Evolutionary conservation across 768 basidiomycete genomes (phyloP), one percentile per base, ranked within the genome.

Genomic region (Leccinum subgranulosum): DNA sequence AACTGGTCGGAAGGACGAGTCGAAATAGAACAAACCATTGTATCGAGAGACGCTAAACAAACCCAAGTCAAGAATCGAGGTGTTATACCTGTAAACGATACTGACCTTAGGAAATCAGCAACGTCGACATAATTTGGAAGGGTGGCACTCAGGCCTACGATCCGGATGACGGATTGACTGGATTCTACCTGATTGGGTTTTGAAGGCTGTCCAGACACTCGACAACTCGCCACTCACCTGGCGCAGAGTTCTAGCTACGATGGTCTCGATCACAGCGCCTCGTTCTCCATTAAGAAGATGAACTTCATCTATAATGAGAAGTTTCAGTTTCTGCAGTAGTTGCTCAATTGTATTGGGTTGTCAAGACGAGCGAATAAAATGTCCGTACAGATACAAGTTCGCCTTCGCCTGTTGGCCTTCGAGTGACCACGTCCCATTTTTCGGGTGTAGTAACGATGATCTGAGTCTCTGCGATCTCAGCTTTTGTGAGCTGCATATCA

Each of bases 371-470:
- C 11, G 19, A 43, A 50, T 19, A 50, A 47, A 36, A 15, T 34
- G 55, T 46, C 71, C 88, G 55, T 60, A 95, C 95, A 51, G 92
- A 88, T 33, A 92, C 92, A n/a, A 98, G 77, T 69, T 98, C 95
- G 12, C 94, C 96, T 75, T 98, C 97, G 8, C 95, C 94, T 1
- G 90, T 94, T 1, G 96, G 94, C 70, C 97, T 98, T 60, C 97
- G 79, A 9, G 97, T 99, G 3, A 99, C 97, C 0, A 99, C 97
- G 64, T 98, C 97, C 97, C 97, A 99, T 72, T 99, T 99, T 71
- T 99, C 97, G 0, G 97, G 97, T 1, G 97, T 99, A 2, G 97
- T 99, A 7, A 99, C 94, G 57, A 99, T 98, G 47, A 99, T 88
- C 68, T 98, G 96, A 10, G 97, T 98, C 72, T 90, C 86, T 1